Conservation (phyloP, 345 rosid species). For the Lagerstroemia speciosa region DNA sequence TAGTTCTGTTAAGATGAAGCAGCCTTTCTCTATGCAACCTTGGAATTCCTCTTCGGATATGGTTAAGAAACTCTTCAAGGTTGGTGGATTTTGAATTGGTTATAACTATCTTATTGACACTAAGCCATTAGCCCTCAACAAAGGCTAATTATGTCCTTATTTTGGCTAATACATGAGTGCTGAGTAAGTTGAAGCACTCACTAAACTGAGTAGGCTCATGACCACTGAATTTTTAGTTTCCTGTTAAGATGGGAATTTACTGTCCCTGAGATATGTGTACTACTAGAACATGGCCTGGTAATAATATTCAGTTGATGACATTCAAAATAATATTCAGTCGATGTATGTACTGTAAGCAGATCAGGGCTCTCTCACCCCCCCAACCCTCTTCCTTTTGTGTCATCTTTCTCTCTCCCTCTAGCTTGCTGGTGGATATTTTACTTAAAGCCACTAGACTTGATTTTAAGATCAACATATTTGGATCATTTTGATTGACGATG, state of each 20-base stretch:
- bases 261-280: neutral
- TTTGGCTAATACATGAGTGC: neutral
- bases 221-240: neutral
- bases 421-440: neutral
- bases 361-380: neutral
- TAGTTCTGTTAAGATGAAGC: conserved; percentile 67
- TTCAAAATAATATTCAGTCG: too few relatives aligned
- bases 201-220: neutral
- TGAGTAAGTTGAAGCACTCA: neutral
- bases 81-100: conserved; percentile 10
- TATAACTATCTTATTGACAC: neutral
- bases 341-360: neutral
- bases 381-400: too few relatives aligned
- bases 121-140: neutral
- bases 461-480: neutral
- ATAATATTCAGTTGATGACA: neutral
- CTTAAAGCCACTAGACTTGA: too few relatives aligned
- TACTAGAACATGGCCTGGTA: neutral
- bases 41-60: conserved; percentile 73
- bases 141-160: neutral
- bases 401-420: neutral
- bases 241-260: too few relatives aligned
- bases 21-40: conserved; percentile 66
- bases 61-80: conserved; percentile 94
- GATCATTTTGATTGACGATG: neutral